phyloP scores from a whole-genome alignment of 257 asterid species.

The Voacanga thouarsii region DNA sequence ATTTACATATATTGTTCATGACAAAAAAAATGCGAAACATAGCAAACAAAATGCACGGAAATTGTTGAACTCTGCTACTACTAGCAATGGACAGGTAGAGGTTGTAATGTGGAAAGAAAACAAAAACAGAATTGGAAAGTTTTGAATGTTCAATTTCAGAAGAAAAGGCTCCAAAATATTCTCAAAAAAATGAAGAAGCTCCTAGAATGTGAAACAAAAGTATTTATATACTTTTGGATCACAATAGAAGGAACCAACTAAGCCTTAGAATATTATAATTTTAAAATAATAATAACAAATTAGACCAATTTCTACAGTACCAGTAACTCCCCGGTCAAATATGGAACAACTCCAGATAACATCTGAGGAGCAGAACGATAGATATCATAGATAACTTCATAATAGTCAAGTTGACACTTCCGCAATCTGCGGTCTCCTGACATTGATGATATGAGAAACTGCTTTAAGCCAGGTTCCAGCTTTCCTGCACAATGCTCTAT shows the following conservation, averaged over 20 bases:
- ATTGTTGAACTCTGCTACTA: too few relatives aligned
- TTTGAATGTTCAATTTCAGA: not conserved
- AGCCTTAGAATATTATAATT: not conserved
- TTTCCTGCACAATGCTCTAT: constrained; percentile 71
- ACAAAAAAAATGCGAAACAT: too few relatives aligned
- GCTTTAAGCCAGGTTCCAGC: constrained; percentile 81
- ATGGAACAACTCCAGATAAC: constrained; percentile 85
- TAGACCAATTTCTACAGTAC: constrained; percentile 35
- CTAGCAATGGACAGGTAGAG: not conserved
- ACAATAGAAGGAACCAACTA: not conserved
- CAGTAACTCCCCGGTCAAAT: constrained; percentile 95
- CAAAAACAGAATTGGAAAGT: not conserved
- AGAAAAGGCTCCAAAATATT: not conserved
- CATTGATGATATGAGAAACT: constrained; percentile 81
- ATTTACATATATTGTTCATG: too few relatives aligned
- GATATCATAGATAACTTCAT: constrained; percentile 73
- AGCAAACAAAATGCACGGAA: too few relatives aligned
- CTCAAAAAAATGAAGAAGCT: not conserved
- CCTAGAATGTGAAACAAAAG: not conserved
- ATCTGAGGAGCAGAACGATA: constrained; percentile 77
- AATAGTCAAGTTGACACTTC: constrained; percentile 60
- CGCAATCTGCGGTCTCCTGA: constrained; percentile 70
- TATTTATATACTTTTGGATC: not conserved
- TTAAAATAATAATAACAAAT: not conserved
- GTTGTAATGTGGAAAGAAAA: not conserved